Base-by-base conservation (phyloP, 371 early-diverging fungal genomes). In the Mortierella sp. region DNA sequence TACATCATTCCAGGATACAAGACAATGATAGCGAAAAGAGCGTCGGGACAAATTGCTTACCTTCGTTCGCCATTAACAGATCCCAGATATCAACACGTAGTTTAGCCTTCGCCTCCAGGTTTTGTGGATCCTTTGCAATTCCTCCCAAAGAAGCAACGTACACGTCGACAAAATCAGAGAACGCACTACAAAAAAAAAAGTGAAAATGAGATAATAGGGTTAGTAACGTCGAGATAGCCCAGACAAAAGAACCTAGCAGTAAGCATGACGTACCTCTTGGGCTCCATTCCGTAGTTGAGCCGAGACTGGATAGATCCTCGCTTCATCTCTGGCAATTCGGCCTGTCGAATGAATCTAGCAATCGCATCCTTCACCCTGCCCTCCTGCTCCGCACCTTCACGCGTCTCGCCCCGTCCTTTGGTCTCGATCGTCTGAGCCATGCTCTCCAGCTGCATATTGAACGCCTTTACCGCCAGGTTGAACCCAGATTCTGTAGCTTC, bases 361-460 rank as follows among this genome's bases (percentile, higher is more conserved):
- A 70, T 62, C 31, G 62, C 63, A 23, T 70, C 62, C 48, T 70
- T 70, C 41, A 70, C 59, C 48, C 47, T 50, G 6, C 62, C 62
- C 21, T 70, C 70, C 37, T 70, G 63, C 14, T 46, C 62, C 9
- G 70, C 63, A 17, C 70, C 70, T 31, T 70, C 63, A 4, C 70
- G 62, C 6, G 62, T 57, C 19, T 62, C 70, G 34, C 63, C 70
- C 6, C 51, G 52, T 15, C 63, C 70, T 28, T 61, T 70, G 19
- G 52, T 37, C 48, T 62, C 63, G 11, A 70, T 62, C 14, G 62
- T 57, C 47, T 52, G 53, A 6, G 70, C 63, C 23, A 70, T 24
- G 31, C 47, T 61, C 26, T 70, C 70, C 55, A 70, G 28, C 28
- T 57, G 48, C 58, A 57, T 26, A 31, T 70, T 70, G 43, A 70